Conservation (phyloP, 139 green algal species). For the Chlamydomonas schloesseri region DNA sequence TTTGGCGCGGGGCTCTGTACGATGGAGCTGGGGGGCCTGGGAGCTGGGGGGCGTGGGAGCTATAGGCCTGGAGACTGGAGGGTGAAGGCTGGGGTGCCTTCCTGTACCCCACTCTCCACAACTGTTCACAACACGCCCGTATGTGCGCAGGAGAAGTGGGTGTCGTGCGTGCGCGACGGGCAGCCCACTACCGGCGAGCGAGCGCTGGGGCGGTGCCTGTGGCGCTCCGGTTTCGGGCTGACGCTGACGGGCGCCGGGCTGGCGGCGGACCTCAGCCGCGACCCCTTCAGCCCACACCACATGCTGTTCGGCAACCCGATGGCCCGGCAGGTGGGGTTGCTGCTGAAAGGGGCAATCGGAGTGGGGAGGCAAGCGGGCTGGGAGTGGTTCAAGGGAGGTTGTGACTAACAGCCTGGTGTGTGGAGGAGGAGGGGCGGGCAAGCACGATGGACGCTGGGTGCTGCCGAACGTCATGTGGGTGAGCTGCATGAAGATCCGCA, state of each 20-base stretch:
- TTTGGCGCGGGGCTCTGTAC: no score
- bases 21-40: no score
- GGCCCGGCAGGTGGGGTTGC: not conserved
- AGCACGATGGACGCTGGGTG: not conserved
- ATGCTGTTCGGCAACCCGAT: constrained; percentile 37
- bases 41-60: no score
- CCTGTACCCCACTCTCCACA: no score
- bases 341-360: no score
- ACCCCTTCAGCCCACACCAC: not conserved
- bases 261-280: not conserved
- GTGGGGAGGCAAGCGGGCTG: no score
- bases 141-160: constrained; percentile 10
- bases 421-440: not conserved
- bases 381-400: not conserved
- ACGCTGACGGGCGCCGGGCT: constrained; percentile 18
- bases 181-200: constrained; percentile 35
- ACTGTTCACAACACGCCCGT: no score
- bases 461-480: not conserved
- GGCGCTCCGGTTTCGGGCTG: constrained; percentile 17
- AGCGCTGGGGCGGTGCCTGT: constrained; percentile 18
- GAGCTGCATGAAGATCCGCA: no score
- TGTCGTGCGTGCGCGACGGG: not conserved
- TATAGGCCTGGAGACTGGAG: no score
- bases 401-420: no score
- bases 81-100: no score